phyloP scores from a whole-genome alignment of 2,329 filamentous ascomycete genomes.

The Monilinia vaccinii-corymbosi region DNA sequence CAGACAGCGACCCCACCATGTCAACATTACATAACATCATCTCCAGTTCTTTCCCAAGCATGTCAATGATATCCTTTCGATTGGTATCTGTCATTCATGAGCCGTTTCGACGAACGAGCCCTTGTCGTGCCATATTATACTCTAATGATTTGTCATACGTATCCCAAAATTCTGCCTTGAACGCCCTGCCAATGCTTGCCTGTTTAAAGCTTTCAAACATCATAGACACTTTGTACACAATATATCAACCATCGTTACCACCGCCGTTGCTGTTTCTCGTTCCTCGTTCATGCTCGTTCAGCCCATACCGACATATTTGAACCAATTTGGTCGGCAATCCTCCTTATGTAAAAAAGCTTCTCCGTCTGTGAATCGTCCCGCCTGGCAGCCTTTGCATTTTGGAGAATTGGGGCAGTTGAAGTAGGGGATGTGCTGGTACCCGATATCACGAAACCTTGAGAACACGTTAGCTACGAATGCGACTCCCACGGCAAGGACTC shows the following conservation, averaged over 20 bases:
- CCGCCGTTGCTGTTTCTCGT: neutral
- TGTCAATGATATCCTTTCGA: neutral
- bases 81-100: constrained; percentile 10
- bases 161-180: constrained; percentile 1
- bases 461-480: constrained; percentile 1
- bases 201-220: constrained; percentile 7
- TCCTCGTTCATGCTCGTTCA: constrained; percentile 30
- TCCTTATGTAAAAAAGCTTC: constrained; percentile 78
- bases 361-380: constrained; percentile 82
- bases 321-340: constrained; percentile 94
- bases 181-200: constrained; percentile 13
- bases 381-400: constrained; percentile 82
- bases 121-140: constrained; percentile 6
- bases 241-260: neutral
- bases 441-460: constrained; percentile 92
- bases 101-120: neutral
- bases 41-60: too few relatives aligned
- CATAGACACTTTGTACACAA: constrained; percentile 10
- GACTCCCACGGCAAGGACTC: neutral
- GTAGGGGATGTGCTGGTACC: constrained; percentile 96
- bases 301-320: constrained; percentile 83
- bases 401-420: constrained; percentile 97
- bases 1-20: too few relatives aligned
- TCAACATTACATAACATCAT: too few relatives aligned
- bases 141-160: constrained; percentile 4